Base-by-base conservation (phyloP, 441 rosid species). In the Biscutella auriculata region DNA sequence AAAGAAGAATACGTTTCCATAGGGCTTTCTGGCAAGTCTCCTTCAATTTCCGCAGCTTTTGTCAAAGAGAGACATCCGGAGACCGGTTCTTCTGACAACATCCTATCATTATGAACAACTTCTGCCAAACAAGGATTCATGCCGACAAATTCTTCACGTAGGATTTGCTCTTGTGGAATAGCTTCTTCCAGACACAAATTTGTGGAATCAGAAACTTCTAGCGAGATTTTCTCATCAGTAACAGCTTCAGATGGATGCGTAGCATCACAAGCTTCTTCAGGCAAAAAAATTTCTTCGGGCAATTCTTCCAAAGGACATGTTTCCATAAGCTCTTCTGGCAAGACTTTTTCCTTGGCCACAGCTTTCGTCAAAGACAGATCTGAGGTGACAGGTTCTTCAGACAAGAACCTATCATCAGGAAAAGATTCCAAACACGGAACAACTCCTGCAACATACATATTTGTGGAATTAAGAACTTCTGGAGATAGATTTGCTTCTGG, bases 241-340 rank as follows among this genome's bases (percentile, higher is more conserved):
- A 34, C 63, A 46, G 62, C 63, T 56, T 67, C 14, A 14, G 13
- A 42, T 41, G 63, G 4, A 44, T 62, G 28, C 34, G 63, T 42
- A 12, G 58, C 29, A 48, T 47, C 53, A 68, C 13, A 53, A 27
- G 48, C 8, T 54, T 62, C 59, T 62, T 48, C 63, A 17, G 7
- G 47, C 35, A 8, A 62, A 32, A 41, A 41, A 9, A 27, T 44
- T 40, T 47, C 57, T 32, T 55, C 53, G 19, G 59, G 36, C 27
- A 50, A 26, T n/a, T 48, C 36, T 40, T 6, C 45, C 47, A 54
- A 33, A 41, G 54, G 42, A 43, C 21, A n/a, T 15, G 12, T 34
- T 54, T 61, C 63, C 48, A 49, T 40, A 41, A n/a, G 48, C 23
- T 55, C 67, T 61, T 54, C 63, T 47, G 63, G 28, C 21, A 43